These are phyloP conservation scores for Didymella pomorum DNA, from an alignment of 2,329 filamentous ascomycete genomes.

Conservation along the genomic window DNA sequence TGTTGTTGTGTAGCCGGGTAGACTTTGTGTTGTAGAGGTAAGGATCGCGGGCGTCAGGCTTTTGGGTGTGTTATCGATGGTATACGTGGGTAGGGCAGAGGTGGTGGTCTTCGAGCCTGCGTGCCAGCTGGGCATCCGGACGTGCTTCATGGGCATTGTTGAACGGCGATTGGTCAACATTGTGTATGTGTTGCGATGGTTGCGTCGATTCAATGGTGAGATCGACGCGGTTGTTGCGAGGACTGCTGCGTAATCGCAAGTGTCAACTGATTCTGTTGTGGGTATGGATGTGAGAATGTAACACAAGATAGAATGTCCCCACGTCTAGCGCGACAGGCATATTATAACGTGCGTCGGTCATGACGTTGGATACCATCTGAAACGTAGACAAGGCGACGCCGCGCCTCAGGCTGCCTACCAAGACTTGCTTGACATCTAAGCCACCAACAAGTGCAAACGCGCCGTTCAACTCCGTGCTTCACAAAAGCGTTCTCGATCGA, in stretches of 20 bases:
- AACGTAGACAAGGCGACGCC: conserved; percentile 37
- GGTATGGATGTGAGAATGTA: neutral
- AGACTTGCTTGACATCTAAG: conserved; percentile 32
- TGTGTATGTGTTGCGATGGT: neutral
- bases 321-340: neutral
- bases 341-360: conserved; percentile 16
- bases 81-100: conserved; percentile 20
- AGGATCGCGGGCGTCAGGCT: conserved; percentile 41
- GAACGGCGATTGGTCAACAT: conserved; percentile 50
- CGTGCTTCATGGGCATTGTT: conserved; percentile 44
- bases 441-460: conserved; percentile 20
- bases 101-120: conserved; percentile 31
- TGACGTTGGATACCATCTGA: conserved; percentile 28
- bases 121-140: conserved; percentile 37
- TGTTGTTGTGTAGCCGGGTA: conserved; percentile 40
- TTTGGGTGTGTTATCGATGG: conserved; percentile 35
- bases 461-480: conserved; percentile 16
- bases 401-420: conserved; percentile 24
- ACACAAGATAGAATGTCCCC: neutral
- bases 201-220: neutral
- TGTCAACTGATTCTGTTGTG: neutral
- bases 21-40: conserved; percentile 37
- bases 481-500: neutral
- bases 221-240: neutral
- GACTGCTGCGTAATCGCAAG: neutral